These are phyloP conservation scores for Fomitopsis schrenkii DNA, from an alignment of 1,284 basidiomycete species.

Conservation along the genomic window DNA sequence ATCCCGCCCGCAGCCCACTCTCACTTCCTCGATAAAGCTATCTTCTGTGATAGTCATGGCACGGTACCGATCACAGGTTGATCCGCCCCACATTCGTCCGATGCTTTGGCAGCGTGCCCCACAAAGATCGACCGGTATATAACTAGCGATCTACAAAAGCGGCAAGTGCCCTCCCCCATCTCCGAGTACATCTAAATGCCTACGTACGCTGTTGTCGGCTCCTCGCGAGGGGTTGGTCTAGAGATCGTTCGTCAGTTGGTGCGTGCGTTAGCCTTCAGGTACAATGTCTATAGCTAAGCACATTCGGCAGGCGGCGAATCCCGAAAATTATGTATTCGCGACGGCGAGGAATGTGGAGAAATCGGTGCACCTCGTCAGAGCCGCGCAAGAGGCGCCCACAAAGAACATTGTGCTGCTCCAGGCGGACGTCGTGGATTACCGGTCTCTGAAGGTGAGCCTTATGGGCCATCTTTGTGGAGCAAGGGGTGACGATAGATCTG, in stretches of 20 bases:
- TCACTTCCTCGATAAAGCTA: too few species aligned
- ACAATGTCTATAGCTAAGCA: neutral
- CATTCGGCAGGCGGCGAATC: neutral
- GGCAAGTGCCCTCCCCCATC: neutral
- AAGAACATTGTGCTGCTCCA: slow-evolving; percentile 23
- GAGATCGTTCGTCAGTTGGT: slow-evolving; percentile 13
- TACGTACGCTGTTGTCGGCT: slow-evolving; percentile 21
- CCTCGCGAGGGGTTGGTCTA: slow-evolving; percentile 21
- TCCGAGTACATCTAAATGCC: neutral
- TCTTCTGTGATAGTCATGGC: too few species aligned
- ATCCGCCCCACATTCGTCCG: neutral
- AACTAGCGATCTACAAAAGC: neutral
- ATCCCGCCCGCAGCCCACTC: too few species aligned
- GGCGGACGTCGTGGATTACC: slow-evolving; percentile 20
- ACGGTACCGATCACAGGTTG: too few species aligned
- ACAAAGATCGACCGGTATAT: too few species aligned
- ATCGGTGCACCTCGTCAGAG: slow-evolving; percentile 12
- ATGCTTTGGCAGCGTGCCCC: neutral
- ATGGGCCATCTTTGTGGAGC: too few species aligned
- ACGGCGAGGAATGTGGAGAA: slow-evolving; percentile 20
- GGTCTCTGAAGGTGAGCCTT: slow-evolving; percentile 16
- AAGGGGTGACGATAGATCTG: neutral
- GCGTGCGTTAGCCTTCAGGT: neutral
- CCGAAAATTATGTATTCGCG: slow-evolving; percentile 20
- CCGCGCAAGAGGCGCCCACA: slow-evolving; percentile 12